Percentiles rank a stretch among this genome's conserved stretches.
phyloP scores from a whole-genome alignment of 257 asterid genomes.

The Salvia hispanica region DNA sequence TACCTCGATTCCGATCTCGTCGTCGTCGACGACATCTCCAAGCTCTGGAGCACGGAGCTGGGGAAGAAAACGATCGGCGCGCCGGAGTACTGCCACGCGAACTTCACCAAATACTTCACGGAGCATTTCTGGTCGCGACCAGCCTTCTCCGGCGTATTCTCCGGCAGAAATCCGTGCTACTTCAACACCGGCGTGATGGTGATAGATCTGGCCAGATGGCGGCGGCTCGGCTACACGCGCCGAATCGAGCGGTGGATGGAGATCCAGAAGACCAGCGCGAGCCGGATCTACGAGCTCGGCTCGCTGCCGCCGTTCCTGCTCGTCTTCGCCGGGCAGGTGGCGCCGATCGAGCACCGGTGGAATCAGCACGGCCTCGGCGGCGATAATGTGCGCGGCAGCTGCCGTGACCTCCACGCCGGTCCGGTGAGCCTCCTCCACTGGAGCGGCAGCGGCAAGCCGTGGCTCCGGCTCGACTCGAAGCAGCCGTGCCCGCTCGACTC shows the following conservation, averaged over 20 bases:
- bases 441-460: slow-evolving; percentile 95
- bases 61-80: slow-evolving; percentile 56
- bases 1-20: slow-evolving; percentile 92
- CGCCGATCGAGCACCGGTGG: slow-evolving; percentile 92
- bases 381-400: slow-evolving; percentile 81
- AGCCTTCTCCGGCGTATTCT: slow-evolving; percentile 49
- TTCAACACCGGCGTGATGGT: slow-evolving; percentile 97
- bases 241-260: slow-evolving; percentile 96
- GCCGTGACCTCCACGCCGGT: slow-evolving; percentile 85
- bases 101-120: slow-evolving; percentile 84
- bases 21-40: slow-evolving; percentile 72
- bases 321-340: slow-evolving; percentile 91
- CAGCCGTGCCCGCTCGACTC: slow-evolving; percentile 78
- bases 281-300: slow-evolving; percentile 88
- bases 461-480: slow-evolving; percentile 82
- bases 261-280: slow-evolving; percentile 68
- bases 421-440: slow-evolving; percentile 96
- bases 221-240: slow-evolving; percentile 72
- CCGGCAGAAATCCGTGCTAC: slow-evolving; percentile 66
- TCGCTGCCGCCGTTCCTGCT: slow-evolving; percentile 81
- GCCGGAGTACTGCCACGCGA: slow-evolving; percentile 55
- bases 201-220: slow-evolving; percentile 81
- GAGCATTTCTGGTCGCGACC: slow-evolving; percentile 63
- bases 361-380: slow-evolving; percentile 94
- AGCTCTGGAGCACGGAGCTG: slow-evolving; percentile 70